phyloP scores from a whole-genome alignment of 805 yeast species.

The Torulaspora indica region DNA sequence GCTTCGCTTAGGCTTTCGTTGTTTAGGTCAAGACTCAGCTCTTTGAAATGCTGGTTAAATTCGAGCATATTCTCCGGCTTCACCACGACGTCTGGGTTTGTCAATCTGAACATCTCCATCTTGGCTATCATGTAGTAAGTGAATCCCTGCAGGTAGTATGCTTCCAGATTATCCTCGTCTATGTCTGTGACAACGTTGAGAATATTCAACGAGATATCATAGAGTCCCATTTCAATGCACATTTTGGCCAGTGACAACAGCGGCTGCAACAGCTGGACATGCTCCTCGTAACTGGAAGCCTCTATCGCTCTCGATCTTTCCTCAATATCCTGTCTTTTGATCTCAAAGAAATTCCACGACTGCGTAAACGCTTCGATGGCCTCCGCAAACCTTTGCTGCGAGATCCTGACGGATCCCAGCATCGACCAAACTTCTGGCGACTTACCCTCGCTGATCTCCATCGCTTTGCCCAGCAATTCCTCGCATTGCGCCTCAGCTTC shows the following conservation, averaged over 20 bases:
- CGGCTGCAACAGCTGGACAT: constrained; percentile 67
- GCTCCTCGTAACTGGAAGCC: constrained; percentile 38
- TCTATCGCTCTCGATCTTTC: constrained; percentile 37
- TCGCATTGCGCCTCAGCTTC: constrained; percentile 83
- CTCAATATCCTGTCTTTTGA: constrained; percentile 48
- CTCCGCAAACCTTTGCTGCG: constrained; percentile 72
- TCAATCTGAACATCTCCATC: constrained; percentile 23
- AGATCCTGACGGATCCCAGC: constrained; percentile 80
- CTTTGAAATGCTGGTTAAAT: constrained; percentile 34
- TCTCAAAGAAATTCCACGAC: constrained; percentile 67
- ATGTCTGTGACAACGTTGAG: constrained; percentile 63
- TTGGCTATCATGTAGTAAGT: constrained; percentile 54
- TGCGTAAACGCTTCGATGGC: constrained; percentile 62
- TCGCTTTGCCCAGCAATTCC: constrained; percentile 57
- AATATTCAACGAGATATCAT: constrained; percentile 64
- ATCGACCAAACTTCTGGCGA: constrained; percentile 81
- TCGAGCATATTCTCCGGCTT: constrained; percentile 33
- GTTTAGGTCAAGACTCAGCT: constrained; percentile 37
- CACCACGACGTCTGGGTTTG: constrained; percentile 21
- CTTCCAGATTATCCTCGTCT: constrained; percentile 79
- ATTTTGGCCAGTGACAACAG: constrained; percentile 66
- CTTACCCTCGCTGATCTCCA: constrained; percentile 48
- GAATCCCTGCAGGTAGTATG: constrained; percentile 78
- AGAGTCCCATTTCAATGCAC: constrained; percentile 70
- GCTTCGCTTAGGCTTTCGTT: constrained; percentile 33